Base-by-base conservation (phyloP, 148 eudicot species). In the Rhododendron molle region DNA sequence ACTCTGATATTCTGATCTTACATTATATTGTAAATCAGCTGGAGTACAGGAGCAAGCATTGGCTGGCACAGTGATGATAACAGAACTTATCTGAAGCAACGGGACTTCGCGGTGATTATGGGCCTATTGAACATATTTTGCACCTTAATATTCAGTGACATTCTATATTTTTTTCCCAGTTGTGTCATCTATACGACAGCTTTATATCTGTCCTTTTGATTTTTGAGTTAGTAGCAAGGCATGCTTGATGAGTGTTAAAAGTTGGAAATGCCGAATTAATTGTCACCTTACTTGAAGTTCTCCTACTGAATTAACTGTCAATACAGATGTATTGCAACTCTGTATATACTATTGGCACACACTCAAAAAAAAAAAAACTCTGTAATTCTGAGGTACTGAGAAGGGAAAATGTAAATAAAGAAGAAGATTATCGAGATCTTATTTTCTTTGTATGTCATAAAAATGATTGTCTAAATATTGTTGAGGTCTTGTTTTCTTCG, bases 1-100 rank as follows among this genome's bases (percentile, higher is more conserved):
- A 46, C 28, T 46, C 43, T 62, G 23, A 3, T 44, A 18, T 71
- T 12, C 79, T 85, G 18, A 67, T 80, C 50, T 79, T 72, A 8
- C 20, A 9, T 67, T 52, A 1, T 83, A 20, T 78, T 2, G 49
- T 71, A 71, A 81, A 82, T 71, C 87, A 96, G 99, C 91, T 97
- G 99, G 99, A 91, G 89, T 80, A 92, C 84, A 89, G 99, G 99
- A 91, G 96, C 99, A 58, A 95, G 98, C 87, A 97, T 97, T 86
- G 99, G 99, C 85, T 97, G 99, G 99, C 99, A 97, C 86, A 97
- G 98, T 83, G 98, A 97, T 88, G 95, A 95, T 83, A 95, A 97
- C 91, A 92, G 99, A 84, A 88, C 97, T 73, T 95, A 97, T 87
- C 96, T 97, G 84, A 91, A 93, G 88, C 99, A 97, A 84, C 88